These are phyloP conservation scores for Groenewaldozyma sp. DNA, from an alignment of 1,139 yeast genomes.

Conservation along the genomic window DNA sequence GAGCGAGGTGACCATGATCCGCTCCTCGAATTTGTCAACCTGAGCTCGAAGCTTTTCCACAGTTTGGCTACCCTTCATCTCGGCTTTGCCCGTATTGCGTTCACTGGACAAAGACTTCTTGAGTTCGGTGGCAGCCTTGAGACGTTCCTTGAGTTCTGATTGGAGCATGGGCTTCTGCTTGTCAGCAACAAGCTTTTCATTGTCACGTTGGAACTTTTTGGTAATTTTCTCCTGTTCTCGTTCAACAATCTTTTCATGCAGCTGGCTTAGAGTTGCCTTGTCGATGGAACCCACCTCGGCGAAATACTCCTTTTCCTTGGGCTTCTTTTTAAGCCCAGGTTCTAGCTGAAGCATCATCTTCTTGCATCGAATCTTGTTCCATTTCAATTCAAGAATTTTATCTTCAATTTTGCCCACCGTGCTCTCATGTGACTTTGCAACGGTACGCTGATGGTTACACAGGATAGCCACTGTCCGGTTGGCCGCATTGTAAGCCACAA, in stretches of 20 bases:
- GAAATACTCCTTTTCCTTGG: conserved; percentile 41
- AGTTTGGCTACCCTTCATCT: conserved; percentile 41
- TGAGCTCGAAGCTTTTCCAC: conserved; percentile 71
- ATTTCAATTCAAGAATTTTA: conserved; percentile 63
- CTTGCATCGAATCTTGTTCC: conserved; percentile 75
- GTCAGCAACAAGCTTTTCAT: conserved; percentile 59
- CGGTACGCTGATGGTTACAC: conserved; percentile 96
- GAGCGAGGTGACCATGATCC: conserved; percentile 59
- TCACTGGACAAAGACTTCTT: conserved; percentile 50
- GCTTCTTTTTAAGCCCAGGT: conserved; percentile 45
- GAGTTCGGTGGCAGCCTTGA: conserved; percentile 50
- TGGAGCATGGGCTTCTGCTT: conserved; percentile 45
- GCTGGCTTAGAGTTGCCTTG: conserved; percentile 51
- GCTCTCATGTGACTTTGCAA: conserved; percentile 73
- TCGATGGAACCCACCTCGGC: conserved; percentile 62
- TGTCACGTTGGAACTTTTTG: conserved; percentile 64
- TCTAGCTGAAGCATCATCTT: conserved; percentile 63
- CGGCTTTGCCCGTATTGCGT: conserved; percentile 51
- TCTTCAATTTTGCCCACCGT: conserved; percentile 73
- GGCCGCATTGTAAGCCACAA: conserved; percentile 85
- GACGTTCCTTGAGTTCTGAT: conserved; percentile 48
- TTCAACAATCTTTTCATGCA: conserved; percentile 47
- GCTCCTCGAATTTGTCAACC: conserved; percentile 59
- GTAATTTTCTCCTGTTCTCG: conserved; percentile 56
- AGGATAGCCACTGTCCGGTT: conserved; percentile 90